Evolutionary conservation across 495 filamentous ascomycete species (phyloP).

Genomic region (Bathelium albidoporum): DNA sequence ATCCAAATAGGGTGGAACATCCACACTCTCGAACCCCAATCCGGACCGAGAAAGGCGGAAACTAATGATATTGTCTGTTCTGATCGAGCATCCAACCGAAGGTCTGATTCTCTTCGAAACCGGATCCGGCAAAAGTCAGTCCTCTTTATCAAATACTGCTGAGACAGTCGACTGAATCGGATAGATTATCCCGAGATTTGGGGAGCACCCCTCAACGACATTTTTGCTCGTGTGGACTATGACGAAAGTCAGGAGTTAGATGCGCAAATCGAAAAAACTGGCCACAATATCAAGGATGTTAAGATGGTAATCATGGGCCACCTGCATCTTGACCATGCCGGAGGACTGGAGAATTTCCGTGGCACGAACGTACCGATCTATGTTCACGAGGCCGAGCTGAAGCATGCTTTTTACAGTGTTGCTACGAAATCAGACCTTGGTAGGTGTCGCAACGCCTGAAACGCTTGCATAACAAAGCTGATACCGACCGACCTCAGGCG

Average conservation of each 20-base stretch:
- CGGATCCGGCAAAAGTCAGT: conserved; percentile 38
- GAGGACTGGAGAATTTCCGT: conserved; percentile 41
- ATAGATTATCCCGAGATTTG: conserved; percentile 34
- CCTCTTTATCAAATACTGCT: conserved; percentile 6
- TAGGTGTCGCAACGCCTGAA: conserved; percentile 20
- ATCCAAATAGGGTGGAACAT: conserved; percentile 13
- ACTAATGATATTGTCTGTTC: conserved; percentile 33
- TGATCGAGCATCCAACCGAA: conserved; percentile 42
- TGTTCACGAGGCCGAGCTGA: conserved; percentile 43
- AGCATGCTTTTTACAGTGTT: conserved; percentile 38
- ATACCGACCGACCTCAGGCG: not conserved
- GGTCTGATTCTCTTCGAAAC: conserved; percentile 45
- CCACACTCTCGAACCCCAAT: conserved; percentile 18
- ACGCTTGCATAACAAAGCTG: not conserved
- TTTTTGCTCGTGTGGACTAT: conserved; percentile 40
- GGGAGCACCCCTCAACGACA: conserved; percentile 33
- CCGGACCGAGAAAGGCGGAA: conserved; percentile 29
- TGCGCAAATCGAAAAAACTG: conserved; percentile 37
- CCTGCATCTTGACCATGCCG: conserved; percentile 45
- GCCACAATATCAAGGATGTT: conserved; percentile 41
- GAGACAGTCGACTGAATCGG: conserved; percentile 33
- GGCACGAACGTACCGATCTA: conserved; percentile 38
- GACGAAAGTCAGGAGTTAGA: conserved; percentile 34
- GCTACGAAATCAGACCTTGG: conserved; percentile 36
- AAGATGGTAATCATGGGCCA: conserved; percentile 46